Evolutionary conservation across 768 basidiomycete species (phyloP), one percentile per base, ranked within the genome.

Genomic region (Podaxis pistillaris): DNA sequence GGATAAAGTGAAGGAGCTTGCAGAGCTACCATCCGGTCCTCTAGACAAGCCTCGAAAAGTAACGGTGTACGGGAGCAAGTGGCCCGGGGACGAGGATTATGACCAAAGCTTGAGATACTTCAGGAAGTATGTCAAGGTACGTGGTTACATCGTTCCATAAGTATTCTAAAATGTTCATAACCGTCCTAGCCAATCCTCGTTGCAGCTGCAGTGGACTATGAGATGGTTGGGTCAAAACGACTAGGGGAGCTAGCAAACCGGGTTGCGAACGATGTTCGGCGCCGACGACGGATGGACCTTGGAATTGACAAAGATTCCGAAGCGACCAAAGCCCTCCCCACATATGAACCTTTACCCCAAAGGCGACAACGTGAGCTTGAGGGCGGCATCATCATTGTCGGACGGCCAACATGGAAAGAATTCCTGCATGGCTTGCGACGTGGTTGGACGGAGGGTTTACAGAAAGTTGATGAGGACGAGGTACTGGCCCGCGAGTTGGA

Each of bases 81-180:
- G 95, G 87, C 96, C 96, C 0, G 95, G 91, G 28, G 97, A 99
- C 73, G 93, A 96, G 68, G 95, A 98, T 71, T 87, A 88, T 65
- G 88, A 95, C 72, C 84, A 91, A 63, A 83, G 87, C 61, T 78
- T 93, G 73, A 88, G 82, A 76, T 93, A 94, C 79, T 98, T 98
- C 80, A 90, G 92, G 74, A 94, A 92, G 81, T 98, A 97, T 76
- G 86, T 98, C 79, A 96, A 97, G 90, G 97, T 97, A 66, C 66
- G 86, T 53, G 30, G 52, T 60, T 58, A 58, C 62, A 47, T 51
- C 54, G 50, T 33, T 52, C 52, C 44, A 44, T 65, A 44, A 37
- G 47, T 59, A 13, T 69, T 49, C 58, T 15, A 63, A 41, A 28
- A 58, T 55, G 68, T 40, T 61, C 38, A 64, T 56, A 38, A 56